phyloP scores from a whole-genome alignment of 2,329 filamentous ascomycete species.

The Penicillium freii region DNA sequence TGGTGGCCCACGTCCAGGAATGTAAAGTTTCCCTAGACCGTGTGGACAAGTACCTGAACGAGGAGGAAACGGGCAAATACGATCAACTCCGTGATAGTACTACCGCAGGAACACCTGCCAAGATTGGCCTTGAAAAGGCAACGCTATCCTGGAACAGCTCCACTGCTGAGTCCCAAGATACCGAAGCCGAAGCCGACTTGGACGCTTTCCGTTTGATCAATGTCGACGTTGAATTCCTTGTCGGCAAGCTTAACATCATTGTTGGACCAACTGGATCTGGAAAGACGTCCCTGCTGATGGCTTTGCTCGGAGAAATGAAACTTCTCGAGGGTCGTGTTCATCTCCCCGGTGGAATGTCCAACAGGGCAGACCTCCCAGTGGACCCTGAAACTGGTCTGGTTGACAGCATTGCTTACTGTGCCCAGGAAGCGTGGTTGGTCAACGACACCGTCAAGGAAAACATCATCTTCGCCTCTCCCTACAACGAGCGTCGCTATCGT shows the following conservation, averaged over 20 bases:
- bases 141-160: constrained; percentile 84
- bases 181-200: constrained; percentile 62
- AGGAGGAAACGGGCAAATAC: constrained; percentile 97
- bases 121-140: constrained; percentile 80
- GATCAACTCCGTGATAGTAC: constrained; percentile 72
- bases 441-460: constrained; percentile 96
- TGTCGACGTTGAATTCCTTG: constrained; percentile 74
- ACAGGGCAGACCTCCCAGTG: constrained; percentile 74
- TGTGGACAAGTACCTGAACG: constrained; percentile 87
- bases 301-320: constrained; percentile 93
- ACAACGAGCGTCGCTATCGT: constrained; percentile 77
- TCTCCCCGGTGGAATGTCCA: constrained; percentile 76
- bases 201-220: constrained; percentile 81
- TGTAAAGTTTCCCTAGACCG: constrained; percentile 95
- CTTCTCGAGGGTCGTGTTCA: constrained; percentile 75
- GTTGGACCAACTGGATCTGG: constrained; percentile 90
- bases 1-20: constrained; percentile 98
- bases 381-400: constrained; percentile 83
- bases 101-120: constrained; percentile 65
- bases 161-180: constrained; percentile 52
- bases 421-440: constrained; percentile 94
- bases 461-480: constrained; percentile 82
- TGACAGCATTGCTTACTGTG: constrained; percentile 93
- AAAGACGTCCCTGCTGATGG: constrained; percentile 95
- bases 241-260: constrained; percentile 87